Evolutionary conservation across 2,329 filamentous ascomycete genomes (phyloP).

Genomic region (Claviceps maximensis): DNA sequence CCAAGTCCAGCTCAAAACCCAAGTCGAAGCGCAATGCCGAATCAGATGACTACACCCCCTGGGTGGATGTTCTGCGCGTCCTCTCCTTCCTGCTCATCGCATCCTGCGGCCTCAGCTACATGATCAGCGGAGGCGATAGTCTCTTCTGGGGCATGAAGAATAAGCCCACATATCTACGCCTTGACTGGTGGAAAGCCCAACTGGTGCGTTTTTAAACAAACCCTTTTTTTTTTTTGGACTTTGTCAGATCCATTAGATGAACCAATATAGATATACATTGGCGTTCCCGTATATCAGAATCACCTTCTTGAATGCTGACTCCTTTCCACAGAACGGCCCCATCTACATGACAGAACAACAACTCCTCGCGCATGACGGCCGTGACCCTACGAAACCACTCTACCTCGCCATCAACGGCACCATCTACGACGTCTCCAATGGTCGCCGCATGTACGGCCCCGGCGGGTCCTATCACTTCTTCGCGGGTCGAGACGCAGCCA

Average conservation of each 20-base stretch:
- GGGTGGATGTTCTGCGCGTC: slow-evolving; percentile 57
- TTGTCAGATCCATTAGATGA: not conserved
- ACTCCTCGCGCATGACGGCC: slow-evolving; percentile 65
- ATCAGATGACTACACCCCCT: slow-evolving; percentile 47
- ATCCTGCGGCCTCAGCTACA: slow-evolving; percentile 60
- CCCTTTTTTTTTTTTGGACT: too few species aligned
- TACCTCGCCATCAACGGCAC: slow-evolving; percentile 84
- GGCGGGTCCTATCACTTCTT: slow-evolving; percentile 82
- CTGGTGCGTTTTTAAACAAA: slow-evolving; percentile 42
- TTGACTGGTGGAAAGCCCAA: slow-evolving; percentile 44
- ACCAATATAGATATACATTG: too few species aligned
- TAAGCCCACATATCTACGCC: slow-evolving; percentile 47
- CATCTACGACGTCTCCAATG: slow-evolving; percentile 70
- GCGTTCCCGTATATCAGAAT: too few species aligned
- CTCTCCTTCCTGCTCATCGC: slow-evolving; percentile 52
- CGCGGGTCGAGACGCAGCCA: slow-evolving; percentile 71
- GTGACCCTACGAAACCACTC: slow-evolving; percentile 59
- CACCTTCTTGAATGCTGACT: too few species aligned
- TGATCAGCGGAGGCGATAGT: slow-evolving; percentile 58
- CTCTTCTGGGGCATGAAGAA: slow-evolving; percentile 53
- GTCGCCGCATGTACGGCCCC: slow-evolving; percentile 60
- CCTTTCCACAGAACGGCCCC: slow-evolving; percentile 40
- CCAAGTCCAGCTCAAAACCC: slow-evolving; percentile 7
- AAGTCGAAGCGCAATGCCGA: slow-evolving; percentile 14
- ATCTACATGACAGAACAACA: slow-evolving; percentile 61